Base-by-base conservation (phyloP, 352 stramenopile species). In the Phytophthora litchii region DNA sequence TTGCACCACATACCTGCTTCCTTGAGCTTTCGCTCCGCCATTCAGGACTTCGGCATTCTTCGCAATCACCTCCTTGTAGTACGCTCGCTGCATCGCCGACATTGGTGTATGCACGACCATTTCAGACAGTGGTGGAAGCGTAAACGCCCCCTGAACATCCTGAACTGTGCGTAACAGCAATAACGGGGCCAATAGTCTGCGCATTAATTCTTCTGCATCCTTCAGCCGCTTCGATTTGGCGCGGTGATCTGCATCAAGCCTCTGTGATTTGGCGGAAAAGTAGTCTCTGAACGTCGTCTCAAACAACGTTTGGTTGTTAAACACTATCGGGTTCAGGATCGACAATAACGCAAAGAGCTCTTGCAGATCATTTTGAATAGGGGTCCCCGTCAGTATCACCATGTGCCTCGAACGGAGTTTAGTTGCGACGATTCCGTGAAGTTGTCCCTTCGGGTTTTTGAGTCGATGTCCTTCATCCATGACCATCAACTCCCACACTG, bases 401-500 rank as follows among this genome's bases (percentile, higher is more conserved):
- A 75, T 92, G 60, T 67, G 70, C 16, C 54, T 61, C 6, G 72
- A 58, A 10, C 45, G 67, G 2, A 83, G 55, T 38, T 45, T 74
- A 4, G 70, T 78, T 25, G 72, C 57, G 23, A 94, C 60, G 29
- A 72, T 50, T n/a, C 70, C 54, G 53, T 88, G 74, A 31, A 90
- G 61, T 48, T 80, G 71, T 1, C 84, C 71, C 32, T 83, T 78
- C 1, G 68, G 65, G 58, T 96, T 97, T 72, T 96, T 96, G n/a
- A 97, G 86, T 14, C 81, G 70, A 60, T 97, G 90, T 19, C 83
- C 87, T 69, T 97, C 90, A 54, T 97, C 89, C 19, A 97, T 73
- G 12, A 97, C 54, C n/a, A 90, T 54, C 7, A 89, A 45, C 4
- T 72, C 67, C 83, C 85, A 88, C 56, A 61, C 57, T 14, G 69